These are phyloP conservation scores for Capsella rubella DNA, from an alignment of 441 rosid species.

Conservation along the genomic window DNA sequence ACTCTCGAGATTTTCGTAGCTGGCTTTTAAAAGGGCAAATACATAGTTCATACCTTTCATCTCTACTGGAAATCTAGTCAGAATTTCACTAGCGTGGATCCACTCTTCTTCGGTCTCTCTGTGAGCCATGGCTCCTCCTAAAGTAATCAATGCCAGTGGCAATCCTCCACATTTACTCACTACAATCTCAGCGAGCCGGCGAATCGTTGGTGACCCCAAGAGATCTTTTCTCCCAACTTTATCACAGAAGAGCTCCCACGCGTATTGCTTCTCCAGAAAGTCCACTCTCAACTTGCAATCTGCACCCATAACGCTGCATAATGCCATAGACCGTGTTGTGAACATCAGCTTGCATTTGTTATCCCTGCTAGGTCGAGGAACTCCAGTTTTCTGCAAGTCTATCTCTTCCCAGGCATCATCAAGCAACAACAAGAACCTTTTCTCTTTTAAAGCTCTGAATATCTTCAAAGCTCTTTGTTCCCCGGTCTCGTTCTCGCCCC, in stretches of 20 bases:
- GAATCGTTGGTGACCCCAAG: constrained; percentile 45
- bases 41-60: constrained; percentile 58
- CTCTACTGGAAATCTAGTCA: constrained; percentile 46
- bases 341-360: constrained; percentile 59
- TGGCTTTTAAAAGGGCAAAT: constrained; percentile 52
- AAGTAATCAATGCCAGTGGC: constrained; percentile 60
- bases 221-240: constrained; percentile 45
- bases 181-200: constrained; percentile 48
- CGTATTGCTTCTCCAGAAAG: constrained; percentile 47
- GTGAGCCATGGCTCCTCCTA: constrained; percentile 60
- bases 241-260: constrained; percentile 57
- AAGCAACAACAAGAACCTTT: constrained; percentile 52
- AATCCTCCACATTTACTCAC: constrained; percentile 65
- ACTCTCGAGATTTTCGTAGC: constrained; percentile 58
- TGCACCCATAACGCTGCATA: constrained; percentile 54
- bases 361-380: constrained; percentile 53
- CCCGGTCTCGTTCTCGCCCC: constrained; percentile 50
- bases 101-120: constrained; percentile 62
- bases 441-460: constrained; percentile 48
- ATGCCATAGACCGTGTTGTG: constrained; percentile 53
- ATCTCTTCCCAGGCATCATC: constrained; percentile 67
- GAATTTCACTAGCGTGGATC: constrained; percentile 53
- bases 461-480: constrained; percentile 51
- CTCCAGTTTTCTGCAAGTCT: constrained; percentile 51
- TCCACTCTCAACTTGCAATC: constrained; percentile 52